Conservation (phyloP, 2,329 filamentous ascomycete species). For the Blastomyces percursus region DNA sequence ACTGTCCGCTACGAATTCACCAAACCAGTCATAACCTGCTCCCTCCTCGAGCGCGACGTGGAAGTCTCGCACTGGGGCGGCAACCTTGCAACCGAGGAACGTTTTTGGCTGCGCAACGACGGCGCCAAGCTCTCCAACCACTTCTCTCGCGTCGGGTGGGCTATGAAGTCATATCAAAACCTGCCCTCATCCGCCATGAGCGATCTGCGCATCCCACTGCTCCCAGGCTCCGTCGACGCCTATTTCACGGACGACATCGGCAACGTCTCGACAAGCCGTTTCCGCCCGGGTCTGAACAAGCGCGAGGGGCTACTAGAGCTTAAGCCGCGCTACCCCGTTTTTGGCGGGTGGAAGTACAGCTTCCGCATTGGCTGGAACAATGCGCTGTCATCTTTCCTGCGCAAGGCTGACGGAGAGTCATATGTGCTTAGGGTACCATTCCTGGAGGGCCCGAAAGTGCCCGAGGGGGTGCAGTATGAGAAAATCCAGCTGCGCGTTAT, state of each 20-base stretch:
- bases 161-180: conserved; percentile 61
- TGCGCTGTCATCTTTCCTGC: conserved; percentile 64
- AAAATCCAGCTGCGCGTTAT: conserved; percentile 69
- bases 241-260: conserved; percentile 97
- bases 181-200: conserved; percentile 68
- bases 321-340: conserved; percentile 90
- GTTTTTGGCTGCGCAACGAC: conserved; percentile 77
- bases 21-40: conserved; percentile 73
- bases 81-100: conserved; percentile 89
- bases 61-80: conserved; percentile 98
- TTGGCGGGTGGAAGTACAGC: conserved; percentile 96
- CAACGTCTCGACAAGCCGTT: conserved; percentile 89
- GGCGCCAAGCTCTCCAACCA: conserved; percentile 65
- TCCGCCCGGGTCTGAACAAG: conserved; percentile 45
- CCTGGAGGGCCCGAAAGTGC: conserved; percentile 77
- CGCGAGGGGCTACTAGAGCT: conserved; percentile 78
- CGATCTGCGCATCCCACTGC: conserved; percentile 69
- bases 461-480: conserved; percentile 78
- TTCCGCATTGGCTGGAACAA: conserved; percentile 96
- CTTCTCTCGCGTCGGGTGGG: conserved; percentile 69
- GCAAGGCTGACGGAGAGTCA: conserved; percentile 51
- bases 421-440: conserved; percentile 86
- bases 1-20: conserved; percentile 90
- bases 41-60: conserved; percentile 73
- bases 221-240: conserved; percentile 66